Conservation (phyloP, 345 rosid species). For the Toxicodendron radicans region DNA sequence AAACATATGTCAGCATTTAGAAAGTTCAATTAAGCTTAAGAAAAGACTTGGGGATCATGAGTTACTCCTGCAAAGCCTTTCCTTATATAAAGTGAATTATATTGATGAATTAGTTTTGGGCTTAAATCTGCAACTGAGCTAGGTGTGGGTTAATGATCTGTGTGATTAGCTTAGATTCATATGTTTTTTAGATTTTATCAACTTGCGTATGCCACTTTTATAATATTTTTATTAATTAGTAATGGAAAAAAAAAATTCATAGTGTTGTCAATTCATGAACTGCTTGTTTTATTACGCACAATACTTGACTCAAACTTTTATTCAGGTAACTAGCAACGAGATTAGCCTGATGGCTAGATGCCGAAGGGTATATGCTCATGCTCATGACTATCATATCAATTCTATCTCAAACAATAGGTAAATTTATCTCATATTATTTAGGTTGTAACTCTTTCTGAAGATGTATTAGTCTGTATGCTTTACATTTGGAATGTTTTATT, state of each 20-base stretch:
- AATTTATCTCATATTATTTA: slow-evolving; percentile 6
- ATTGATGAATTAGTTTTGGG: slow-evolving; percentile 4
- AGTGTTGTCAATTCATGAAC: neutral
- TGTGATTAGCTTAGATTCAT: neutral
- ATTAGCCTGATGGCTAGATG: slow-evolving; percentile 86
- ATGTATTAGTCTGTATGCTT: neutral
- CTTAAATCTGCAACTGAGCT: neutral
- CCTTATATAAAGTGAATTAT: neutral
- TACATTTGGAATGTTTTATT: neutral
- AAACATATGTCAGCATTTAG: neutral
- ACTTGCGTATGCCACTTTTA: neutral
- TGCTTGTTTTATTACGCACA: slow-evolving; percentile 2
- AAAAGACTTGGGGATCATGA: neutral
- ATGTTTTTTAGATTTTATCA: neutral
- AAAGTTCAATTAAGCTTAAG: slow-evolving; percentile 4
- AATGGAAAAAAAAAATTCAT: neutral
- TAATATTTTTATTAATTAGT: neutral
- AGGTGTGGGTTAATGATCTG: slow-evolving; percentile 3
- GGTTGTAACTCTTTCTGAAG: neutral
- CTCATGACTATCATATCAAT: slow-evolving; percentile 99
- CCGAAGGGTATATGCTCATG: slow-evolving; percentile 95
- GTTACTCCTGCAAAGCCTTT: neutral
- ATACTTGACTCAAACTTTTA: slow-evolving; percentile 13
- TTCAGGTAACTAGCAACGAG: slow-evolving; percentile 82
- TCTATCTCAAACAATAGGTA: slow-evolving; percentile 96